Percentiles rank a stretch among this genome's conserved stretches.
Evolutionary conservation across 345 rosid species (phyloP).

Genomic region (Mangifera indica): DNA sequence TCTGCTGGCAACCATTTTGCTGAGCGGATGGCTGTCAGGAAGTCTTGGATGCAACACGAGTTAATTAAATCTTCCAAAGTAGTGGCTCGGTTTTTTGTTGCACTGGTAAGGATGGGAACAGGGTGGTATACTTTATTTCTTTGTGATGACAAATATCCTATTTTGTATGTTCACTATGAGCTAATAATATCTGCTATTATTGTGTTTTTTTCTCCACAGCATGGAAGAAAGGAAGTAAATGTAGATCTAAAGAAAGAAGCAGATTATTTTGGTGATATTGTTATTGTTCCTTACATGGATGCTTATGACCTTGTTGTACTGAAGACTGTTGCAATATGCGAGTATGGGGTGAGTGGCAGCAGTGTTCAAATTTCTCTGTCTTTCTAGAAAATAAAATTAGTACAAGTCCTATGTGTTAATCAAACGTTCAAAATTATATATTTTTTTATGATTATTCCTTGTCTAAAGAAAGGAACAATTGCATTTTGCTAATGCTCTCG

Average conservation of each 20-base stretch:
- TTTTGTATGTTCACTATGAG: background rate
- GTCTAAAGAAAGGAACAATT: background rate
- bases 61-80: slow-evolving; percentile 77
- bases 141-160: background rate
- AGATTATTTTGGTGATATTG: slow-evolving; percentile 89
- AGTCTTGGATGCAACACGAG: slow-evolving; percentile 91
- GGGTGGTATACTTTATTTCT: background rate
- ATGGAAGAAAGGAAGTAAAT: slow-evolving; percentile 87
- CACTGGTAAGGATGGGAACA: slow-evolving; percentile 51
- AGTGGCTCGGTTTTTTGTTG: slow-evolving; percentile 93
- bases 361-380: background rate
- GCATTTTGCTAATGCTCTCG: background rate
- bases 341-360: slow-evolving; percentile 73
- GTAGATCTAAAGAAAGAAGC: slow-evolving; percentile 86
- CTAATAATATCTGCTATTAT: background rate
- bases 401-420: background rate
- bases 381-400: background rate
- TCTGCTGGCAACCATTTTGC: slow-evolving; percentile 94
- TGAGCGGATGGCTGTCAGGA: slow-evolving; percentile 97
- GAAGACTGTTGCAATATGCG: slow-evolving; percentile 96
- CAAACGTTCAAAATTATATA: background rate
- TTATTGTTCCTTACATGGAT: slow-evolving; percentile 94
- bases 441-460: background rate
- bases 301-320: slow-evolving; percentile 92
- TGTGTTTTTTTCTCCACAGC: slow-evolving; percentile 34